Evolutionary conservation across 1,284 basidiomycete genomes (phyloP).

Genomic region (Lentinus polychrous): DNA sequence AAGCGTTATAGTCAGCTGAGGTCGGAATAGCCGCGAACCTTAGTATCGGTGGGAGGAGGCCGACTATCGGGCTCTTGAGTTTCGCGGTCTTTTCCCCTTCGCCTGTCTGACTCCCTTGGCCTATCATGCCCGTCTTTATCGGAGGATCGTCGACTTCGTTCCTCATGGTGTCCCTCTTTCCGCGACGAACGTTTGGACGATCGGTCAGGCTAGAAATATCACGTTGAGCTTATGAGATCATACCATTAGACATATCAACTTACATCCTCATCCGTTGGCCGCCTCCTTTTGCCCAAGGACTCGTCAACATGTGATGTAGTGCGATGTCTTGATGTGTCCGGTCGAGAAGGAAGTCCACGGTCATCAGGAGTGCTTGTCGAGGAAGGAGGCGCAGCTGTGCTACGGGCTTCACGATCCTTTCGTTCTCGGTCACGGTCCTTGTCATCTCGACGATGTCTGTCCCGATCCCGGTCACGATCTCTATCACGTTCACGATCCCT

Average conservation of each 20-base stretch:
- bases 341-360: slow-evolving; percentile 46
- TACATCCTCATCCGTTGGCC: slow-evolving; percentile 64
- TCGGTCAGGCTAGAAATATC: slow-evolving; percentile 50
- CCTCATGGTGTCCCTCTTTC: slow-evolving; percentile 69
- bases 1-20: neutral
- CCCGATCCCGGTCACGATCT: slow-evolving; percentile 33
- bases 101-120: slow-evolving; percentile 57
- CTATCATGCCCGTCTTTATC: slow-evolving; percentile 67
- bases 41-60: slow-evolving; percentile 42
- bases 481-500: slow-evolving; percentile 33
- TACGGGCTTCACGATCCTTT: slow-evolving; percentile 20
- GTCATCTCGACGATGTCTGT: slow-evolving; percentile 34
- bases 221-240: slow-evolving; percentile 11
- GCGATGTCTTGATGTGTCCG: slow-evolving; percentile 52
- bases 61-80: slow-evolving; percentile 37
- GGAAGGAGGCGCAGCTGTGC: slow-evolving; percentile 11
- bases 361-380: slow-evolving; percentile 33
- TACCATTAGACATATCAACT: slow-evolving; percentile 22
- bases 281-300: slow-evolving; percentile 59
- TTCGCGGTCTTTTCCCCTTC: slow-evolving; percentile 60
- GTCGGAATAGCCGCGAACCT: slow-evolving; percentile 34
- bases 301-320: slow-evolving; percentile 39
- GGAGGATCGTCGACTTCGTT: slow-evolving; percentile 53
- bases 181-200: slow-evolving; percentile 66
- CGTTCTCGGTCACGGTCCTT: slow-evolving; percentile 48